A percentile compares a stretch with the other conserved stretches of the same genome.
Conservation (phyloP, 2,329 filamentous ascomycete species). For the Fusarium sp. region DNA sequence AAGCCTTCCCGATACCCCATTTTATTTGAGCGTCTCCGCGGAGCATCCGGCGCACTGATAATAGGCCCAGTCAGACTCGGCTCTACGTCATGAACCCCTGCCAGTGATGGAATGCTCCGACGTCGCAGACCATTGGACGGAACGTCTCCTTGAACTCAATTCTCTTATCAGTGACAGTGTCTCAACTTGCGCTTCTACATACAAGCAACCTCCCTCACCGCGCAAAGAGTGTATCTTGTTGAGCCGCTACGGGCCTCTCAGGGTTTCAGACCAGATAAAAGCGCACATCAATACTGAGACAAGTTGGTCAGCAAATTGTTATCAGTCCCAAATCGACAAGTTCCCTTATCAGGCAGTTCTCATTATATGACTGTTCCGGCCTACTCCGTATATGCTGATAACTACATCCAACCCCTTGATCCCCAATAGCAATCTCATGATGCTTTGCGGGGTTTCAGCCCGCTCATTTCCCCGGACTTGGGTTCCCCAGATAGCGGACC, state of each 20-base stretch:
- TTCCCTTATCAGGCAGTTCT: conserved; percentile 4
- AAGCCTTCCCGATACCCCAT: conserved; percentile 23
- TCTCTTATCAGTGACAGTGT: background rate
- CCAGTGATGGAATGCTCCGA: conserved; percentile 5
- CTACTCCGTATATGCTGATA: conserved; percentile 5
- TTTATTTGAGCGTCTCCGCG: conserved; percentile 34
- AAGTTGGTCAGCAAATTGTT: background rate
- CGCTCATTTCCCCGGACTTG: conserved; percentile 32
- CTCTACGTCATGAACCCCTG: conserved; percentile 36
- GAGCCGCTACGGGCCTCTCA: background rate
- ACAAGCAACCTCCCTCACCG: background rate
- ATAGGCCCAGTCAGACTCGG: conserved; percentile 18
- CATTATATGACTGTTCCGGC: background rate
- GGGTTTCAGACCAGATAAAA: background rate
- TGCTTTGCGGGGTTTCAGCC: conserved; percentile 26
- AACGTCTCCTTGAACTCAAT: background rate
- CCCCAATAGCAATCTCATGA: conserved; percentile 11
- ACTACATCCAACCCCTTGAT: background rate
- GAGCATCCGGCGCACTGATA: conserved; percentile 23
- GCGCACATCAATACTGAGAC: background rate
- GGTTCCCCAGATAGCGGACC: conserved; percentile 34
- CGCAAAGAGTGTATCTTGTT: background rate
- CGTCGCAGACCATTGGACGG: background rate
- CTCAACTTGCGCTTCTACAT: background rate
- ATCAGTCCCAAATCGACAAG: background rate